Evolutionary conservation across 768 basidiomycete genomes (phyloP).

Genomic region (Termitomyces sp.): DNA sequence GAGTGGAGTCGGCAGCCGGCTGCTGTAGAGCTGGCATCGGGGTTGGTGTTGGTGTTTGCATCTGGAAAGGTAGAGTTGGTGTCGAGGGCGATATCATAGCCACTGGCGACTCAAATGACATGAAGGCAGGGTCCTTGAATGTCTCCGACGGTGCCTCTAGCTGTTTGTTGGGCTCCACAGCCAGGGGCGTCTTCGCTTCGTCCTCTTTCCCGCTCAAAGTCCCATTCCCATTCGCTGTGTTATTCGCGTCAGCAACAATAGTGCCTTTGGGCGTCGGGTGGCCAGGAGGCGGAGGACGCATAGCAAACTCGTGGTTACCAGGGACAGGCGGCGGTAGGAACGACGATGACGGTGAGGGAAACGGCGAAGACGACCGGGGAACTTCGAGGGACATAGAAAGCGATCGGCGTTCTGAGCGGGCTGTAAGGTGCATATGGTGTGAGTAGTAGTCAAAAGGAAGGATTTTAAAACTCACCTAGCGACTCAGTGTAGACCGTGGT

Average conservation of each 20-base stretch:
- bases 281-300: conserved; percentile 39
- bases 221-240: not conserved
- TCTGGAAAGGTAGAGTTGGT: not conserved
- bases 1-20: not conserved
- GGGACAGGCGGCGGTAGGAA: conserved; percentile 70
- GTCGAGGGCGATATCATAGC: conserved; percentile 1
- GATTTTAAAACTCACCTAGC: not conserved
- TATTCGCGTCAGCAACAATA: conserved; percentile 10
- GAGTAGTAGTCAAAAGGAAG: not conserved
- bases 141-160: not conserved
- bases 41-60: not conserved
- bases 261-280: conserved; percentile 12
- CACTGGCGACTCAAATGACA: not conserved
- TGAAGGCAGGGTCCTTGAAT: not conserved
- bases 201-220: not conserved
- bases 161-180: not conserved
- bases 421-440: not conserved
- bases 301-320: conserved; percentile 66
- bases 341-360: conserved; percentile 64
- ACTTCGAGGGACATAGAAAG: conserved; percentile 41
- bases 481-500: not conserved
- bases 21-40: too few species aligned
- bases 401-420: conserved; percentile 9
- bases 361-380: conserved; percentile 43
- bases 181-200: conserved; percentile 1